phyloP scores from a whole-genome alignment of 2,329 filamentous ascomycete genomes.

The Pseudocercospora ulei region DNA sequence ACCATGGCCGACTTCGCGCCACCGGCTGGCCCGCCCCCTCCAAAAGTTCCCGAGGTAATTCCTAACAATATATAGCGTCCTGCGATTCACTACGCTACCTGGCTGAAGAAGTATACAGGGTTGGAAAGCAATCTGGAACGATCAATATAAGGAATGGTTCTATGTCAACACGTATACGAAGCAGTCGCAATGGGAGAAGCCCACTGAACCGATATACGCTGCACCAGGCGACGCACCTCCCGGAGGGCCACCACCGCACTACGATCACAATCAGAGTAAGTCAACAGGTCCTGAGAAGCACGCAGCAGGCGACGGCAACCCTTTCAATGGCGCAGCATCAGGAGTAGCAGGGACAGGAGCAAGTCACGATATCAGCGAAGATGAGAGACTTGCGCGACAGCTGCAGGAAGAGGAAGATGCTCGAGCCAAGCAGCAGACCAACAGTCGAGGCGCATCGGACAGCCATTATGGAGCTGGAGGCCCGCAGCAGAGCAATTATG shows the following conservation, averaged over 20 bases:
- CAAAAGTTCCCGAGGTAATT: slow-evolving; percentile 21
- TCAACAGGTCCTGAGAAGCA: slow-evolving; percentile 40
- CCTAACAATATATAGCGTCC: neutral
- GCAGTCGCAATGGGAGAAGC: slow-evolving; percentile 81
- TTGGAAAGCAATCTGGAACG: slow-evolving; percentile 78
- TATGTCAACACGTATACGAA: slow-evolving; percentile 85
- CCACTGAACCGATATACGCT: slow-evolving; percentile 57
- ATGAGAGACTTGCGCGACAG: slow-evolving; percentile 63
- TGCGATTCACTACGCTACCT: slow-evolving; percentile 34
- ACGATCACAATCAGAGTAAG: slow-evolving; percentile 44
- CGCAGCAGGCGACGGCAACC: slow-evolving; percentile 59
- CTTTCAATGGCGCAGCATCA: slow-evolving; percentile 46
- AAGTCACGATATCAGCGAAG: slow-evolving; percentile 46
- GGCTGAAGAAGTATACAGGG: slow-evolving; percentile 53
- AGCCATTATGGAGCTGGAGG: slow-evolving; percentile 39
- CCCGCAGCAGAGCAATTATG: slow-evolving; percentile 28
- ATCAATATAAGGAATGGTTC: slow-evolving; percentile 87
- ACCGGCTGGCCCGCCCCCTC: slow-evolving; percentile 28
- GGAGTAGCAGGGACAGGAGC: slow-evolving; percentile 12
- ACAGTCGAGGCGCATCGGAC: slow-evolving; percentile 40
- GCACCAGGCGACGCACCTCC: slow-evolving; percentile 40
- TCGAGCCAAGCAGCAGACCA: slow-evolving; percentile 31
- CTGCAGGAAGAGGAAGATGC: slow-evolving; percentile 78
- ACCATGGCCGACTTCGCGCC: slow-evolving; percentile 33
- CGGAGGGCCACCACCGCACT: slow-evolving; percentile 58